Evolutionary conservation across 768 basidiomycete genomes (phyloP).

Genomic region (Mycena haematopus): DNA sequence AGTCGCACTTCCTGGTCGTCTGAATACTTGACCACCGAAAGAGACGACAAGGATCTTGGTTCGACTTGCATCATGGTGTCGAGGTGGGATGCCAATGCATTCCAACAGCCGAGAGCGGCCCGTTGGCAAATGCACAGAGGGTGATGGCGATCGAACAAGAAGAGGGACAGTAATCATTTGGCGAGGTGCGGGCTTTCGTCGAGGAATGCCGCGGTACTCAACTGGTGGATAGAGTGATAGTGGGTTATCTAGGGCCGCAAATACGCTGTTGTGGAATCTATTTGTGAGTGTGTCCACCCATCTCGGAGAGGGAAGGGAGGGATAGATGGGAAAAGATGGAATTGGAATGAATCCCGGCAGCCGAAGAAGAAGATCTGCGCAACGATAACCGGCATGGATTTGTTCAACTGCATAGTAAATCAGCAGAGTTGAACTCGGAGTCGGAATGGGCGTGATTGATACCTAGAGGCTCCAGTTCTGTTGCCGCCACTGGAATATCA

Average conservation of each 20-base stretch:
- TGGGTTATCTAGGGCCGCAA: slow-evolving; percentile 45
- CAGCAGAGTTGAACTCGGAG: neutral
- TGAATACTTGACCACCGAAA: slow-evolving; percentile 81
- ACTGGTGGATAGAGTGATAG: slow-evolving; percentile 50
- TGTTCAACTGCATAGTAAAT: slow-evolving; percentile 51
- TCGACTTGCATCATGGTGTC: slow-evolving; percentile 50
- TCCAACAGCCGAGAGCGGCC: slow-evolving; percentile 63
- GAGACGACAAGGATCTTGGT: slow-evolving; percentile 78
- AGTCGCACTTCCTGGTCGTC: slow-evolving; percentile 53
- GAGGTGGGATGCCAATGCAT: slow-evolving; percentile 62
- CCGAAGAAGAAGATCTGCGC: slow-evolving; percentile 72
- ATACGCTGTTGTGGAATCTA: slow-evolving; percentile 52
- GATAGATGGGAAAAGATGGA: slow-evolving; percentile 65
- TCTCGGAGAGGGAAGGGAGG: slow-evolving; percentile 61
- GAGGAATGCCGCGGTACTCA: slow-evolving; percentile 37
- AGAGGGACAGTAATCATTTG: slow-evolving; percentile 62
- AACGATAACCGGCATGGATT: slow-evolving; percentile 68
- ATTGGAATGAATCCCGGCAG: slow-evolving; percentile 80
- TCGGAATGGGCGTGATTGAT: neutral
- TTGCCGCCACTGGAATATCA: slow-evolving; percentile 61
- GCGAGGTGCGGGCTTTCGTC: slow-evolving; percentile 40
- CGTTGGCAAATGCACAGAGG: slow-evolving; percentile 54
- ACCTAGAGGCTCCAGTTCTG: slow-evolving; percentile 57
- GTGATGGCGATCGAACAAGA: slow-evolving; percentile 66
- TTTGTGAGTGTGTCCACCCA: slow-evolving; percentile 65